Evolutionary conservation across 768 basidiomycete species (phyloP).

Genomic region (Leucocoprinus birnbaumii): DNA sequence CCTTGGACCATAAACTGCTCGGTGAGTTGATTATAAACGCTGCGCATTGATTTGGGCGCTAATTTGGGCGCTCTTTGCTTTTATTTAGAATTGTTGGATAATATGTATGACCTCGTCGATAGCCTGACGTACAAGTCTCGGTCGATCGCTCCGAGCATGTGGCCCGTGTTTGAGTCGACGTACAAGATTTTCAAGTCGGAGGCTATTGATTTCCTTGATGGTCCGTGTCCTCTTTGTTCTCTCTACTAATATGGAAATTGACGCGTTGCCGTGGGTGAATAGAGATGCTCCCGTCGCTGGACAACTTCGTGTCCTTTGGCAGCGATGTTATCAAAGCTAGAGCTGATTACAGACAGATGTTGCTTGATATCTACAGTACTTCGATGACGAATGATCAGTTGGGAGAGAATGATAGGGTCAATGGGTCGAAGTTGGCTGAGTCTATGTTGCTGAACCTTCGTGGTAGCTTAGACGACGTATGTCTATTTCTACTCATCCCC

Average conservation of each 20-base stretch:
- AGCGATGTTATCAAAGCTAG: constrained; percentile 70
- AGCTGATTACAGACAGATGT: constrained; percentile 74
- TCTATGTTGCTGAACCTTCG: constrained; percentile 77
- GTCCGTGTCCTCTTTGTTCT: constrained; percentile 35
- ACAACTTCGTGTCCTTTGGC: constrained; percentile 88
- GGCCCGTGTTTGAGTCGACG: constrained; percentile 83
- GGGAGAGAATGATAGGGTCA: constrained; percentile 81
- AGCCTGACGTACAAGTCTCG: constrained; percentile 80
- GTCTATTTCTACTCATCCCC: constrained; percentile 19
- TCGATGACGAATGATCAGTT: constrained; percentile 66
- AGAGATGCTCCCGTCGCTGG: constrained; percentile 88
- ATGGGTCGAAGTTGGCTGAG: constrained; percentile 84
- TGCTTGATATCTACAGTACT: constrained; percentile 80
- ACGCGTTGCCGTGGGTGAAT: constrained; percentile 1
- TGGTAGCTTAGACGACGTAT: constrained; percentile 75
- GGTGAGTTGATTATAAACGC: constrained; percentile 44
- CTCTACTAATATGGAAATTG: background rate
- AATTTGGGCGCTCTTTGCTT: no score
- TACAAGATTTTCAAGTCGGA: constrained; percentile 82
- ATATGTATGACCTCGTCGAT: constrained; percentile 84
- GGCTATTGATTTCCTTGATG: constrained; percentile 85
- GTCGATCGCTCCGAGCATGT: constrained; percentile 76
- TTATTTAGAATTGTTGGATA: constrained; percentile 87
- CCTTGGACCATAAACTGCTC: constrained; percentile 72
- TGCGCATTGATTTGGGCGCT: no score